Conservation (phyloP, 2,329 filamentous ascomycete species). For the Aspergillus latus region DNA sequence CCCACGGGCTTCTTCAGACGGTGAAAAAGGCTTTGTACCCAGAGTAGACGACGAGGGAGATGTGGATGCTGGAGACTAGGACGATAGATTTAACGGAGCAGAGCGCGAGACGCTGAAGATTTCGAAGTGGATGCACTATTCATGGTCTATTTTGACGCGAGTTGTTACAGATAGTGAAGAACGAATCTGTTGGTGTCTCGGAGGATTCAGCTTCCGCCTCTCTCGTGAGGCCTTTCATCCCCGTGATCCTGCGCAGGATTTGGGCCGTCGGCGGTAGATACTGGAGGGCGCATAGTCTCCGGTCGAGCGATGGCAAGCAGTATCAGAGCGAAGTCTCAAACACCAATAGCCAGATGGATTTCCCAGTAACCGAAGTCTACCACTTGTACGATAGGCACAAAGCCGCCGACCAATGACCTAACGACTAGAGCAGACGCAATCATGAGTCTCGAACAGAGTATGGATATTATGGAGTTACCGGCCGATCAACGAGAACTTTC, state of each 20-base stretch:
- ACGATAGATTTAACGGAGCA: constrained; percentile 62
- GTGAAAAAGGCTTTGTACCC: constrained; percentile 69
- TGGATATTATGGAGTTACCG: constrained; percentile 32
- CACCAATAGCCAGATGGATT: constrained; percentile 27
- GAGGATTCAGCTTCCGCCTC: constrained; percentile 54
- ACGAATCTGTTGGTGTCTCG: constrained; percentile 19
- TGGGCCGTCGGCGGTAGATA: constrained; percentile 62
- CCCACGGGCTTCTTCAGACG: constrained; percentile 58
- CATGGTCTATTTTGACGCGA: constrained; percentile 3
- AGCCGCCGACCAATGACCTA: constrained; percentile 62
- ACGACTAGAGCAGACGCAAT: constrained; percentile 51
- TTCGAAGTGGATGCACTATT: constrained; percentile 30
- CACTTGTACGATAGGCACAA: constrained; percentile 50
- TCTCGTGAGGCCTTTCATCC: constrained; percentile 53
- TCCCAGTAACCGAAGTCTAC: constrained; percentile 26
- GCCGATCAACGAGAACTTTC: constrained; percentile 51
- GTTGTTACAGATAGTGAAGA: constrained; percentile 13
- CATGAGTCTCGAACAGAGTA: constrained; percentile 33
- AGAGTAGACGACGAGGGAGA: constrained; percentile 55
- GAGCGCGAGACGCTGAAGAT: constrained; percentile 63
- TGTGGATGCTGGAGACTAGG: constrained; percentile 62
- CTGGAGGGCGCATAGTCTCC: constrained; percentile 59
- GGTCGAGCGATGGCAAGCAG: constrained; percentile 60
- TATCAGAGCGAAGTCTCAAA: constrained; percentile 51
- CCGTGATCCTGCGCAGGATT: constrained; percentile 60